Conservation (phyloP, 2,329 filamentous ascomycete genomes). For the Blastomyces gilchristii region DNA sequence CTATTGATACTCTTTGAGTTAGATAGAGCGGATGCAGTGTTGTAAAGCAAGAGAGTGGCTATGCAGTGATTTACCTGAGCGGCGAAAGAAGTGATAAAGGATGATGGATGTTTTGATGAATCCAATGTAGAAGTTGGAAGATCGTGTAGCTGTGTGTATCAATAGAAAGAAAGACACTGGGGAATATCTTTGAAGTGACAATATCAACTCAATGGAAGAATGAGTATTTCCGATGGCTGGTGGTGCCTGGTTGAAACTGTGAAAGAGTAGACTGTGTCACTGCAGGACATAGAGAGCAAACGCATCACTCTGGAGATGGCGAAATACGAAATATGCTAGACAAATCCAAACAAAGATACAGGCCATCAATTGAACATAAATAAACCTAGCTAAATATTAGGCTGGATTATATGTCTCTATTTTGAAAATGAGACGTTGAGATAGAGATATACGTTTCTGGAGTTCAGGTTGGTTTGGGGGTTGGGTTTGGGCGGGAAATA, state of each 20-base stretch:
- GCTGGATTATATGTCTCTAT: not conserved
- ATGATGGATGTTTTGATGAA: not conserved
- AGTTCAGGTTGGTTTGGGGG: not conserved
- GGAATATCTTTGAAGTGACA: not conserved
- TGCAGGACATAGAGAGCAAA: not conserved
- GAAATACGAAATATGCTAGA: not conserved
- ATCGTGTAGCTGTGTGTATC: not conserved
- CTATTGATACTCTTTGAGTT: not conserved
- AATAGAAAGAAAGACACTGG: not conserved
- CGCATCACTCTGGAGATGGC: too few species aligned
- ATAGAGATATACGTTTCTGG: not conserved
- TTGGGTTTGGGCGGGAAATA: not conserved
- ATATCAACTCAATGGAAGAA: not conserved
- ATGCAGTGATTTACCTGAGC: not conserved
- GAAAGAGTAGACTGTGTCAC: not conserved
- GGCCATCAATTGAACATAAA: not conserved
- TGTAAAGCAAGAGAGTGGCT: not conserved
- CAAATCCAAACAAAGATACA: not conserved
- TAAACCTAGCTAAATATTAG: not conserved
- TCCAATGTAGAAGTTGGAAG: not conserved
- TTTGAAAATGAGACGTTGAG: not conserved
- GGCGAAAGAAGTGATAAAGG: not conserved
- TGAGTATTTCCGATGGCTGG: not conserved
- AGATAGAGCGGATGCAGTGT: not conserved
- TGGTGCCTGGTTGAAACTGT: not conserved